Evolutionary conservation across 139 green algal species (phyloP).

Genomic region (Closterium sp.): DNA sequence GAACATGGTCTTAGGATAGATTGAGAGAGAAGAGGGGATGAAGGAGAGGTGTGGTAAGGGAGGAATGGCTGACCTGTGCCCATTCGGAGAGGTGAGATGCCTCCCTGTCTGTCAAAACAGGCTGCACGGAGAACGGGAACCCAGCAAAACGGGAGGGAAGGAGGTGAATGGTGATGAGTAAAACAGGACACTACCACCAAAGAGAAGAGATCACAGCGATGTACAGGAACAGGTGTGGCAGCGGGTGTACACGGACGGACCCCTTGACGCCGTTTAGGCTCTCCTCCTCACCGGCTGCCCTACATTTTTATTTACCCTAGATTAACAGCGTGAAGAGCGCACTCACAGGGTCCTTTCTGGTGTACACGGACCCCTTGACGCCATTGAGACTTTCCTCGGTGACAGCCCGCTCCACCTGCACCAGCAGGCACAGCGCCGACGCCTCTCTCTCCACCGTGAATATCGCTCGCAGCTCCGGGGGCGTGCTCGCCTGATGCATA

Average conservation of each 20-base stretch:
- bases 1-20: too few species aligned
- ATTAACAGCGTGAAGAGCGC: neutral
- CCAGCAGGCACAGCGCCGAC: constrained; percentile 30
- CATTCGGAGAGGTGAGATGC: neutral
- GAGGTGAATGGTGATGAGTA: neutral
- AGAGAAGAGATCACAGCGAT: neutral
- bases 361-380: constrained; percentile 36
- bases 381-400: constrained; percentile 29
- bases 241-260: too few species aligned
- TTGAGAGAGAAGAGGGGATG: too few species aligned
- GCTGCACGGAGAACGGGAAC: neutral
- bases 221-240: neutral
- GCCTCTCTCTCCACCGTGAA: constrained; percentile 35
- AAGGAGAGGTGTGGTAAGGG: too few species aligned
- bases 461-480: constrained; percentile 26
- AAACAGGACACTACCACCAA: neutral
- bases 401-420: constrained; percentile 39
- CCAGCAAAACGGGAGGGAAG: neutral
- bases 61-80: constrained; percentile 11
- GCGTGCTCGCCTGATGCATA: constrained; percentile 21
- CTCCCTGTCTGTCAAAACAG: constrained; percentile 20
- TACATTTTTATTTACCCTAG: too few species aligned
- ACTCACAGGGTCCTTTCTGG: constrained; percentile 39
- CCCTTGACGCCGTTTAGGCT: too few species aligned
- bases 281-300: too few species aligned